phyloP scores from a whole-genome alignment of 192 early-diverging fungal species.

The Pilaira anomala region DNA sequence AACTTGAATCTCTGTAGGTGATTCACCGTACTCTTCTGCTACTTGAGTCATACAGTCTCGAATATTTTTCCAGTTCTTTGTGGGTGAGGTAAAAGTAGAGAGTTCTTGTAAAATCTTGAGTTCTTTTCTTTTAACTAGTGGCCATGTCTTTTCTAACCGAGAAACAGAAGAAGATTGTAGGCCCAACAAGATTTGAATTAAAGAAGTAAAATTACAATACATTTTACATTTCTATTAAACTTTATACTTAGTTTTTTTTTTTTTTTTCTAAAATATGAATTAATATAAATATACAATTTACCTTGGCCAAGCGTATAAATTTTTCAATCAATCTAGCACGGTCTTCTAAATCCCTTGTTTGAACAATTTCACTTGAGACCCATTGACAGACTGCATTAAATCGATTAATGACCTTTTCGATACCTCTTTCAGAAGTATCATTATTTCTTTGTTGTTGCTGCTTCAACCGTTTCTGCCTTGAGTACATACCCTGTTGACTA shows the following conservation, averaged over 20 bases:
- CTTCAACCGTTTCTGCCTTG: background rate
- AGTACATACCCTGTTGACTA: background rate
- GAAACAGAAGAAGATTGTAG: slow-evolving; percentile 54
- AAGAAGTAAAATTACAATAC: slow-evolving; percentile 57
- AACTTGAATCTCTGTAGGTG: slow-evolving; percentile 35
- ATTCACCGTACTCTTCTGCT: slow-evolving; percentile 51
- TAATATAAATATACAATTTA: slow-evolving; percentile 13
- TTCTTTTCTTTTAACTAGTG: slow-evolving; percentile 40
- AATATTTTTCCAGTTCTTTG: slow-evolving; percentile 55
- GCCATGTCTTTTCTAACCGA: slow-evolving; percentile 55
- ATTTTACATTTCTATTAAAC: slow-evolving; percentile 49
- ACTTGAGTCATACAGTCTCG: slow-evolving; percentile 53
- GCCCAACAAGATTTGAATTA: slow-evolving; percentile 58
- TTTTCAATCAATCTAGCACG: slow-evolving; percentile 58
- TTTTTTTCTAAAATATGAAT: too few relatives aligned
- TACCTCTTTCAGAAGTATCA: slow-evolving; percentile 9
- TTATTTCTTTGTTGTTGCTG: slow-evolving; percentile 3
- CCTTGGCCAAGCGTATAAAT: slow-evolving; percentile 60
- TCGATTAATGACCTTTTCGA: slow-evolving; percentile 35
- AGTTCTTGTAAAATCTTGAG: slow-evolving; percentile 47
- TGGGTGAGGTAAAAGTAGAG: slow-evolving; percentile 49
- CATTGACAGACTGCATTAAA: slow-evolving; percentile 50
- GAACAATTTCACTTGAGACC: slow-evolving; percentile 57
- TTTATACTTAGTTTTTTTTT: background rate
- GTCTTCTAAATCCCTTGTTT: slow-evolving; percentile 35